Percentiles rank a stretch among this genome's conserved stretches.
These are phyloP conservation scores for Pachyrhizus erosus DNA, from an alignment of 306 rosid genomes.

Conservation along the genomic window DNA sequence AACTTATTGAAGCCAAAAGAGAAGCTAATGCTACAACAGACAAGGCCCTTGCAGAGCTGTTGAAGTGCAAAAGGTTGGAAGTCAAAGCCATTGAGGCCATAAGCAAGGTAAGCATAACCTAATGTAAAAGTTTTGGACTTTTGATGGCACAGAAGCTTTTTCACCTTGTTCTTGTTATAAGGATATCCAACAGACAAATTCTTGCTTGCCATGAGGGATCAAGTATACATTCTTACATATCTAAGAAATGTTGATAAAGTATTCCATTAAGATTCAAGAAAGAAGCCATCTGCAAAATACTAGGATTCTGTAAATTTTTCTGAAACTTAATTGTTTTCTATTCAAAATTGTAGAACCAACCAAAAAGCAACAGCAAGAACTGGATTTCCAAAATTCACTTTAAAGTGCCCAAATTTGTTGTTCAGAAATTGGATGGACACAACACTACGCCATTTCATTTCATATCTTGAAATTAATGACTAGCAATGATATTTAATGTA, in stretches of 20 bases:
- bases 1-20: conserved; percentile 50
- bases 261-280: conserved; percentile 34
- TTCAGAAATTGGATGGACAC: neutral
- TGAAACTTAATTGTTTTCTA: neutral
- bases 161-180: conserved; percentile 16
- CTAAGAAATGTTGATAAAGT: conserved; percentile 11
- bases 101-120: conserved; percentile 56
- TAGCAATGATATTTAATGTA: conserved; percentile 1
- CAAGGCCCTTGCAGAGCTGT: conserved; percentile 48
- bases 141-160: conserved; percentile 13
- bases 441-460: neutral
- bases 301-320: conserved; percentile 8
- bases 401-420: neutral
- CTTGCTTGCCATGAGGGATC: conserved; percentile 18
- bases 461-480: neutral
- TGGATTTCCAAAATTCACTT: neutral
- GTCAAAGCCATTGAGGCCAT: conserved; percentile 59
- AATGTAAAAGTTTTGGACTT: neutral
- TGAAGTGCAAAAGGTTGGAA: conserved; percentile 58
- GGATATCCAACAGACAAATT: conserved; percentile 29
- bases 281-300: conserved; percentile 20
- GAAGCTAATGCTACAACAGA: conserved; percentile 54
- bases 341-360: neutral
- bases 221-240: neutral
- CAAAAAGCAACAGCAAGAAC: neutral